Evolutionary conservation across 225 moss, liverwort and hornwort genomes (phyloP), one percentile per base, ranked within the genome.

Genomic region (Physcomitrellopsis africana): DNA sequence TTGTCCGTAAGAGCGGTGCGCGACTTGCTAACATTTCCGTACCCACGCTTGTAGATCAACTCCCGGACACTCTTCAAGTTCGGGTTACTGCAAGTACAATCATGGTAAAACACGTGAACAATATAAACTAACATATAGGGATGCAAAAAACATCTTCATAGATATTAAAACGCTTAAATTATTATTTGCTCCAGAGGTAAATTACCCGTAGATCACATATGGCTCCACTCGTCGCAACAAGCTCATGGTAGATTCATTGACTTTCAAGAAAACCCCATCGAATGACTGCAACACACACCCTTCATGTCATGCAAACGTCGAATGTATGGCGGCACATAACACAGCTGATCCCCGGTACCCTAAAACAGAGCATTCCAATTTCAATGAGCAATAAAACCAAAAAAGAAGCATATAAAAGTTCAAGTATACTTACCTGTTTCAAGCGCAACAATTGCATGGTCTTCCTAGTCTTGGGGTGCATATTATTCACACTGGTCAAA

Each of bases 251-350:
- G 87, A 84, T 70, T 84, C 82, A 70, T 87, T 87, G 11, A 82
- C 87, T 71, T 88, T 88, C 87, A 88, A 86, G 77, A 89, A 86
- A 7, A 89, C 89, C 0, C 89, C 86, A 29, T 89, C 84, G 67
- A 86, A 86, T 48, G 82, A 84, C 73, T 73, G 79, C 18, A 46
- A 14, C 67, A 67, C n/a, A 16, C 6, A 8, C 3, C 20, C 67
- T 27, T 10, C 11, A 27, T 10, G 18, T 46, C 52, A 29, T 37
- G 22, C 3, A 15, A 3, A 49, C 3, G 48, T 11, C 48, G 12
- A 49, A 0, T 3, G 7, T 2, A 49, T 15, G 12, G 48, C 15
- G 5, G 15, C 48, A 48, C 1, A 3, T 14, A 3, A 48, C 48
- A 52, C 11, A 6, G 52, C 5, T 60, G 10, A 60, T 7, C 4